Percentiles rank a stretch among this genome's conserved stretches.
Evolutionary conservation across 768 basidiomycete species (phyloP).

Genomic region (Psilocybe tampanensis): DNA sequence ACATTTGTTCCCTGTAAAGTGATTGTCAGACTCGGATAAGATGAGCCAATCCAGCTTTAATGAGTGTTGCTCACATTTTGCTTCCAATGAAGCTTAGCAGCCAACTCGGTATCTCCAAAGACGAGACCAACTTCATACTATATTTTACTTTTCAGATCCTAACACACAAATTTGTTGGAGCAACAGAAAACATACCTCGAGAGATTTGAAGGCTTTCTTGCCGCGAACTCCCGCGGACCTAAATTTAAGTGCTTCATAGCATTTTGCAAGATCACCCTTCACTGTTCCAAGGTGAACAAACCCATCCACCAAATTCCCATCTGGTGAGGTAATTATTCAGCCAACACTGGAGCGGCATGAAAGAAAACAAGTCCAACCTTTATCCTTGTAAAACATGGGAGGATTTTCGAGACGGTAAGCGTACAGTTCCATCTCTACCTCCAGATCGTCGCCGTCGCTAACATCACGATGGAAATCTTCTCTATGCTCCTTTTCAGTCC

Average conservation of each 20-base stretch:
- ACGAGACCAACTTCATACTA: constrained; percentile 18
- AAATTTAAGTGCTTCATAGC: constrained; percentile 4
- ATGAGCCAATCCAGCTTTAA: background rate
- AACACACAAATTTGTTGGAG: background rate
- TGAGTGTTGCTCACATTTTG: constrained; percentile 4
- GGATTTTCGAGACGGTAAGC: constrained; percentile 17
- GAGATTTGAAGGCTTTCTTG: constrained; percentile 6
- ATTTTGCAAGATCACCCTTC: constrained; percentile 10
- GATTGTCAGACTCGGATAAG: background rate
- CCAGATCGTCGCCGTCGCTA: constrained; percentile 3
- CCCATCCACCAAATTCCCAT: constrained; percentile 7
- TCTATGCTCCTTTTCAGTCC: constrained; percentile 3
- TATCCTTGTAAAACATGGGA: constrained; percentile 14
- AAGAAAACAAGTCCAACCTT: constrained; percentile 5
- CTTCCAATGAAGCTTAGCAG: constrained; percentile 14
- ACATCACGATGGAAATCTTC: constrained; percentile 11
- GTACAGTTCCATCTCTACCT: constrained; percentile 16
- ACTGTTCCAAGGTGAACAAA: constrained; percentile 20
- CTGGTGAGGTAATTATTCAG: constrained; percentile 1
- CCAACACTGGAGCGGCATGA: background rate
- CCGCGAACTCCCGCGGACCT: background rate
- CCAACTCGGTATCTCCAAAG: constrained; percentile 16
- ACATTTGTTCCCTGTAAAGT: background rate
- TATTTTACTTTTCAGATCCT: background rate
- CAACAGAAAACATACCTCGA: background rate